These are phyloP conservation scores for Leishmania braziliensis DNA, from an alignment of 208 protist species.

Conservation along the genomic window DNA sequence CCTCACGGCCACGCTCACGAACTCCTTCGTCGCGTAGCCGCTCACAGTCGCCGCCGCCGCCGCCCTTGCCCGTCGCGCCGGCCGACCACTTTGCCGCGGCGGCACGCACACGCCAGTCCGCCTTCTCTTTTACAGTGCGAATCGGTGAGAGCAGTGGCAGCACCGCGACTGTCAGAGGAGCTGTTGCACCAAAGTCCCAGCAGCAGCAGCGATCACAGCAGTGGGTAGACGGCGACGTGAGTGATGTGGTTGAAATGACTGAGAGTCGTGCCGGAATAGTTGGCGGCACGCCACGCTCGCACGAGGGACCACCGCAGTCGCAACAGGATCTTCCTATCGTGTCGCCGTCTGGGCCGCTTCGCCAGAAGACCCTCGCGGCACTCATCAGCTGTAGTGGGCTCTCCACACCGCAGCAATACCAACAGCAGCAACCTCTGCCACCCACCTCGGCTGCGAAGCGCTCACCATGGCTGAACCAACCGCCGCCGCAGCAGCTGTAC, in stretches of 20 bases:
- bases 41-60: conserved; percentile 17
- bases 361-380: conserved; percentile 17
- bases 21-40: conserved; percentile 12
- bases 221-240: not conserved
- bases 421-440: not conserved
- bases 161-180: not conserved
- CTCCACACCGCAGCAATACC: not conserved
- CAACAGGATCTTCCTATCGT: not conserved
- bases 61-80: not conserved
- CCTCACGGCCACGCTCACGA: conserved; percentile 13
- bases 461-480: conserved; percentile 9
- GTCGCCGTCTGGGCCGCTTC: conserved; percentile 4
- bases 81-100: not conserved
- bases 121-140: conserved; percentile 13
- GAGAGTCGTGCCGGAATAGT: not conserved
- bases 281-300: not conserved
- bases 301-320: not conserved
- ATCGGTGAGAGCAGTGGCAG: not conserved
- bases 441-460: conserved; percentile 3
- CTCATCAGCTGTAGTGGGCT: not conserved
- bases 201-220: not conserved
- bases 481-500: conserved; percentile 1
- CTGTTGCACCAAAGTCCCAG: not conserved
- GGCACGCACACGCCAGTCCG: not conserved
- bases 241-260: not conserved